phyloP scores from a whole-genome alignment of 805 yeast species.

The Ogataea zsoltii region DNA sequence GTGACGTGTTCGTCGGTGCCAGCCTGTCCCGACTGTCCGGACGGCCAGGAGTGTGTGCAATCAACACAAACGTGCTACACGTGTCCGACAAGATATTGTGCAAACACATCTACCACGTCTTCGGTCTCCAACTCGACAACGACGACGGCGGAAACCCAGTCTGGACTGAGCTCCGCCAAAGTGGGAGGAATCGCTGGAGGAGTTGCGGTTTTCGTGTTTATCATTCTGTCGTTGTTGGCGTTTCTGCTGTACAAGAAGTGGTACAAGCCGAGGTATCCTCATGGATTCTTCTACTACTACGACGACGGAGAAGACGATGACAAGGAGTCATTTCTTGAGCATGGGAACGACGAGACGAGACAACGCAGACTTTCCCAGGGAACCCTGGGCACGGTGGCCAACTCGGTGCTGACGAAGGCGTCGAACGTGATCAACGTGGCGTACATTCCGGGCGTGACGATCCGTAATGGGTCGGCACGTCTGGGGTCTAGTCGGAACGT shows the following conservation, averaged over 20 bases:
- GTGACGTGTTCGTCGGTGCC: conserved; percentile 36
- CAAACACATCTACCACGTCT: conserved; percentile 27
- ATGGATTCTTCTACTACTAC: conserved; percentile 32
- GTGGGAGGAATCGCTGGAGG: conserved; percentile 74
- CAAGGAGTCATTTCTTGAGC: conserved; percentile 24
- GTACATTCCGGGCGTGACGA: conserved; percentile 90
- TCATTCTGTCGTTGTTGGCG: conserved; percentile 38
- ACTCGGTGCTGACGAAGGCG: conserved; percentile 73
- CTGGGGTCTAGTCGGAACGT: conserved; percentile 12
- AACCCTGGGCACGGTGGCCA: conserved; percentile 43
- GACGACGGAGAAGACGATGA: conserved; percentile 29
- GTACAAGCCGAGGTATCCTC: conserved; percentile 38
- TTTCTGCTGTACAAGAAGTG: conserved; percentile 44
- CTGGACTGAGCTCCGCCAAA: conserved; percentile 24
- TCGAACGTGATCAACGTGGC: conserved; percentile 90
- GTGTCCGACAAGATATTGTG: conserved; percentile 60
- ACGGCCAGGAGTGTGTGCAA: conserved; percentile 53
- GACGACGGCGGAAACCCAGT: conserved; percentile 1
- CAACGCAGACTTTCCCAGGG: conserved; percentile 32
- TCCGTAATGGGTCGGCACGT: conserved; percentile 42
- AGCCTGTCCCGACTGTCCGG: conserved; percentile 55
- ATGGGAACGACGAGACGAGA: conserved; percentile 19
- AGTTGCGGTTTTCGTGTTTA: conserved; percentile 58
- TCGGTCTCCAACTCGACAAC: conserved; percentile 16
- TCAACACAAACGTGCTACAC: conserved; percentile 55